A percentile compares a stretch with the other conserved stretches of the same genome.
These are phyloP conservation scores for Neocucurbitaria cava DNA, from an alignment of 2,329 filamentous ascomycete species.

Conservation along the genomic window DNA sequence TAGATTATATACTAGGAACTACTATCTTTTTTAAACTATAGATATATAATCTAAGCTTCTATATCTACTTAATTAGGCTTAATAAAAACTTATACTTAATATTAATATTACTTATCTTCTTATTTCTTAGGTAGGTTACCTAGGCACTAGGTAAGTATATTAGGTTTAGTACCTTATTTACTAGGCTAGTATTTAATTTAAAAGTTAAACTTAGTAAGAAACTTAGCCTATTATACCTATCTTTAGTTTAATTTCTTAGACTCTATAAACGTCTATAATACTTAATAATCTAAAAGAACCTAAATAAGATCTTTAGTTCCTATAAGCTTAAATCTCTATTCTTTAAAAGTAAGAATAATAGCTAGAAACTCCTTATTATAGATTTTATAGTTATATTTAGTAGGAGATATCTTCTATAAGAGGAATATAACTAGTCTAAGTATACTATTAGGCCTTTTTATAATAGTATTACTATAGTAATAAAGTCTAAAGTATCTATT, in stretches of 20 bases:
- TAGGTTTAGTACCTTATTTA: neutral
- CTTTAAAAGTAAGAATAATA: constrained; percentile 34
- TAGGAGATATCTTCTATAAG: neutral
- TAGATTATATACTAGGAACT: no score
- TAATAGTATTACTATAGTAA: no score
- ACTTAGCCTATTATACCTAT: constrained; percentile 28
- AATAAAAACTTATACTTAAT: neutral
- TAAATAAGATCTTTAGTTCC: constrained; percentile 23
- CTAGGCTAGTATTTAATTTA: neutral
- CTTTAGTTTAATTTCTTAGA: constrained; percentile 29
- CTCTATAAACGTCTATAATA: constrained; percentile 36
- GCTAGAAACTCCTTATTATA: constrained; percentile 47
- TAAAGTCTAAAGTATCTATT: no score
- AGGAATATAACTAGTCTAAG: neutral
- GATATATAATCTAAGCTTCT: no score
- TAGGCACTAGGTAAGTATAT: neutral
- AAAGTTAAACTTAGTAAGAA: constrained; percentile 3
- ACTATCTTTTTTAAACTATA: no score
- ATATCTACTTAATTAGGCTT: no score
- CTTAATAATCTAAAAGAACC: constrained; percentile 37
- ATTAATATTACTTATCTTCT: neutral
- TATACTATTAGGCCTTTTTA: neutral
- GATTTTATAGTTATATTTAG: constrained; percentile 43
- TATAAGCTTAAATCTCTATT: constrained; percentile 18
- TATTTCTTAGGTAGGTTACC: neutral